Conservation (phyloP, 805 yeast species). For the Yamadazyma ubonensis region DNA sequence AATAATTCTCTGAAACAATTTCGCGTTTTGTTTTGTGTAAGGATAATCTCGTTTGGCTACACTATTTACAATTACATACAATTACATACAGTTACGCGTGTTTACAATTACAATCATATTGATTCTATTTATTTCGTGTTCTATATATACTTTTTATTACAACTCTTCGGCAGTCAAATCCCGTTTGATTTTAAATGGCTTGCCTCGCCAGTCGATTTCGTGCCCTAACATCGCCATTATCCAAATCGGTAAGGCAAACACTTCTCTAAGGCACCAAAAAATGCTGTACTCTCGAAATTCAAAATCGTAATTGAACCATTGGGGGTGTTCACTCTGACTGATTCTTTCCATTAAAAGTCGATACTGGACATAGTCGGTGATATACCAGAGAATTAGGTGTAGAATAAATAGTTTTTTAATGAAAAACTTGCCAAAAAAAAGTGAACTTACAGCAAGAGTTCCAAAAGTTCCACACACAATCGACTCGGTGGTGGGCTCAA, state of each 20-base stretch:
- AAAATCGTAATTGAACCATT: constrained; percentile 10
- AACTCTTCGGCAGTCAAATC: constrained; percentile 76
- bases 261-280: constrained; percentile 68
- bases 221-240: constrained; percentile 74
- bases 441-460: constrained; percentile 51
- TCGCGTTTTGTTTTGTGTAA: no score
- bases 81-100: no score
- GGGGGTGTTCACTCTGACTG: constrained; percentile 17
- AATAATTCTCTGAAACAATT: constrained; percentile 6
- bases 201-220: constrained; percentile 74
- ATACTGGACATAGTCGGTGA: constrained; percentile 62
- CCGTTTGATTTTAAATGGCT: constrained; percentile 66
- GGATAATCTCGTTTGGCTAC: no score
- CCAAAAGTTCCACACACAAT: constrained; percentile 68
- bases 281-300: constrained; percentile 25
- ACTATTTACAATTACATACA: no score
- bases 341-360: constrained; percentile 40
- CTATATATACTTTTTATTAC: background rate
- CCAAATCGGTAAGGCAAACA: constrained; percentile 84
- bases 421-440: constrained; percentile 38
- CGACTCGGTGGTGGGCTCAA: constrained; percentile 86
- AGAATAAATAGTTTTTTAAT: constrained; percentile 38
- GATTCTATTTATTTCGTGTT: background rate
- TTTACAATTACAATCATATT: background rate
- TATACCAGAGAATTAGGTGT: constrained; percentile 64